Percentiles rank a stretch among this genome's conserved stretches.
Evolutionary conservation across 768 basidiomycete genomes (phyloP).

Genomic region (Tylopilus sp.): DNA sequence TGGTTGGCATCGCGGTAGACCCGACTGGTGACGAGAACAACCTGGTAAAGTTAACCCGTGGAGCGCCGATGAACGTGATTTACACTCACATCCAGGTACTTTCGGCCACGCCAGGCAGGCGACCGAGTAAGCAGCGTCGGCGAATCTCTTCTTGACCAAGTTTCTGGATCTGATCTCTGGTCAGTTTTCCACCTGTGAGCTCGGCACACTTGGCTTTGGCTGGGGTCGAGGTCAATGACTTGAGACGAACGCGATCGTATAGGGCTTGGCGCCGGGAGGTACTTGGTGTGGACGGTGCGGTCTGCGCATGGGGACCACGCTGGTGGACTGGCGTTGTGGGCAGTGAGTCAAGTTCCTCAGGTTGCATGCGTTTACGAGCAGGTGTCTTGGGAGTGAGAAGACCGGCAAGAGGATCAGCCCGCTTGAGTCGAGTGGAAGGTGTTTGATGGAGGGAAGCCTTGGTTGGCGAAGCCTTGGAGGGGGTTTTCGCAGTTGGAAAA

Average conservation of each 20-base stretch:
- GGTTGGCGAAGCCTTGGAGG: conserved; percentile 38
- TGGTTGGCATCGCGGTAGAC: conserved; percentile 48
- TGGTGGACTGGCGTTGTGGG: conserved; percentile 70
- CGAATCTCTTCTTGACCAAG: conserved; percentile 77
- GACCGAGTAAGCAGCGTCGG: conserved; percentile 70
- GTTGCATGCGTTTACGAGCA: conserved; percentile 44
- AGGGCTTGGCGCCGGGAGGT: conserved; percentile 76
- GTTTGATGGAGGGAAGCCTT: conserved; percentile 64
- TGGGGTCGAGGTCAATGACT: conserved; percentile 65
- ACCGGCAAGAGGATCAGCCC: conserved; percentile 31
- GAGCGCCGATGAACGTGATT: background rate
- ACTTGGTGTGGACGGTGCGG: conserved; percentile 64
- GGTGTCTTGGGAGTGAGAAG: conserved; percentile 37
- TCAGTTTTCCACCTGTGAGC: conserved; percentile 44
- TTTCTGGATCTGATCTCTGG: conserved; percentile 65
- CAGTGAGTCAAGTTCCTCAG: conserved; percentile 33
- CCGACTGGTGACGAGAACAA: conserved; percentile 66
- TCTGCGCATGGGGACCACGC: conserved; percentile 48
- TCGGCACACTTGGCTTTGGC: conserved; percentile 49
- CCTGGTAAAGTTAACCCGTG: conserved; percentile 30
- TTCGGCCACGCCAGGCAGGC: conserved; percentile 78
- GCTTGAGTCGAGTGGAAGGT: conserved; percentile 49
- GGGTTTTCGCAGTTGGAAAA: conserved; percentile 43
- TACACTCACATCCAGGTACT: conserved; percentile 77
- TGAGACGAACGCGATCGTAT: conserved; percentile 75